A percentile compares a stretch with the other conserved stretches of the same genome.
phyloP scores from a whole-genome alignment of 108 stramenopile genomes.

The Nitzschia sp. region DNA sequence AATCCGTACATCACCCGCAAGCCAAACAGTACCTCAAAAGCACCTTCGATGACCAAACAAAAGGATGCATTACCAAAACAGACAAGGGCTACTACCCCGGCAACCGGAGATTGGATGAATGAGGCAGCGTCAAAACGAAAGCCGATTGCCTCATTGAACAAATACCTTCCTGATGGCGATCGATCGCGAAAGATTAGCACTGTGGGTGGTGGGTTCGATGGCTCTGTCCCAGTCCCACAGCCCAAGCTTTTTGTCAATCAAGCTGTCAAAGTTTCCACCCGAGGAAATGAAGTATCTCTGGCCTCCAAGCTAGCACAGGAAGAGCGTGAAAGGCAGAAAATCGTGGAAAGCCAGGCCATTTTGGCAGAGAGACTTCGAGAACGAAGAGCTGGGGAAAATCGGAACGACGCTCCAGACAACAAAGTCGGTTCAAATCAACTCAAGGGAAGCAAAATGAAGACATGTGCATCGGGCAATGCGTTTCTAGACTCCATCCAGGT shows the following conservation, averaged over 20 bases:
- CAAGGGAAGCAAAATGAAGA: background rate
- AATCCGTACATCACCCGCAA: no score
- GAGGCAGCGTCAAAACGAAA: constrained; percentile 1
- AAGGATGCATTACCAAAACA: no score
- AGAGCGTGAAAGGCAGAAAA: background rate
- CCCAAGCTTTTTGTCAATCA: constrained; percentile 37
- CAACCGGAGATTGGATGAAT: constrained; percentile 32
- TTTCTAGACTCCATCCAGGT: constrained; percentile 27
- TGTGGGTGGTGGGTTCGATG: constrained; percentile 50
- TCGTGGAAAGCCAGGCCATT: constrained; percentile 12
- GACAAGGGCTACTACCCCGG: no score
- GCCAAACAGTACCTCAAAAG: no score
- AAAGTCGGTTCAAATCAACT: background rate
- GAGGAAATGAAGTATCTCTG: background rate
- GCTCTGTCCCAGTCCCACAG: constrained; percentile 70
- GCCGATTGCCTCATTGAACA: background rate
- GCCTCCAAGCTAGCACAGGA: background rate
- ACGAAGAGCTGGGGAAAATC: background rate
- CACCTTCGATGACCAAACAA: no score
- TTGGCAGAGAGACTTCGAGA: constrained; percentile 12
- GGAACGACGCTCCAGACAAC: background rate
- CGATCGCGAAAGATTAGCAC: background rate
- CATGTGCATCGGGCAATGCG: constrained; percentile 5
- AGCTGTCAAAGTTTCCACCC: background rate
- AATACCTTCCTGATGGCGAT: background rate